phyloP scores from a whole-genome alignment of 179 eudicot genomes.

The Silene vulgaris region DNA sequence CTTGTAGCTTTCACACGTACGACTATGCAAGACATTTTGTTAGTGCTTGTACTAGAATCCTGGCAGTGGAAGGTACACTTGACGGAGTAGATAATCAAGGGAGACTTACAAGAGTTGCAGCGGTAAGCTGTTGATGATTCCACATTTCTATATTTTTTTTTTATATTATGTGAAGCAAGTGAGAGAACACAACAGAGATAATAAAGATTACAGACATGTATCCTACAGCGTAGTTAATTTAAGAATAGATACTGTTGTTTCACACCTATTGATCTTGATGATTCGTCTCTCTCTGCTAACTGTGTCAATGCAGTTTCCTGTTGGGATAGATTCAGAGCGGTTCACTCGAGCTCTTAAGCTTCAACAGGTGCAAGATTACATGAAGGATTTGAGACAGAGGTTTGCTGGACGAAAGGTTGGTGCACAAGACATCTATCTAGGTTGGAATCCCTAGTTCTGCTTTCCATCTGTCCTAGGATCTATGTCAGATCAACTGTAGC shows the following conservation, averaged over 20 bases:
- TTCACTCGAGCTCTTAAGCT: conserved; percentile 67
- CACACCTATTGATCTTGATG: neutral
- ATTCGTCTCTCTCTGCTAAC: neutral
- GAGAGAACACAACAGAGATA: no score
- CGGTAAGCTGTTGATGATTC: conserved; percentile 36
- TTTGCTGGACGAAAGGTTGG: conserved; percentile 71
- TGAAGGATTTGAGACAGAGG: conserved; percentile 46
- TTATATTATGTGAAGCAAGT: no score
- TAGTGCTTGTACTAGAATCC: conserved; percentile 71
- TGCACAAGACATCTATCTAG: neutral
- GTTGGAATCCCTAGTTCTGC: neutral
- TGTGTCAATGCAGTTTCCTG: conserved; percentile 54
- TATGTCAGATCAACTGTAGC: neutral
- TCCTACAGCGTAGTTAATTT: no score
- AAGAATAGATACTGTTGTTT: no score
- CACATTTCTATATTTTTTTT: neutral
- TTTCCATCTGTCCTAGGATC: neutral
- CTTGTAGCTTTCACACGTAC: conserved; percentile 66
- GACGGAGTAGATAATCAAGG: conserved; percentile 82
- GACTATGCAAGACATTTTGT: conserved; percentile 84
- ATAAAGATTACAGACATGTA: no score
- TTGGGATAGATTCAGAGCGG: conserved; percentile 72
- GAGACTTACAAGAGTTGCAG: conserved; percentile 64
- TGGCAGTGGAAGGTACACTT: conserved; percentile 79
- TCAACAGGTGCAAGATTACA: conserved; percentile 50